These are phyloP conservation scores for Curvularia sp. DNA, from an alignment of 2,329 filamentous ascomycete species.

Conservation along the genomic window DNA sequence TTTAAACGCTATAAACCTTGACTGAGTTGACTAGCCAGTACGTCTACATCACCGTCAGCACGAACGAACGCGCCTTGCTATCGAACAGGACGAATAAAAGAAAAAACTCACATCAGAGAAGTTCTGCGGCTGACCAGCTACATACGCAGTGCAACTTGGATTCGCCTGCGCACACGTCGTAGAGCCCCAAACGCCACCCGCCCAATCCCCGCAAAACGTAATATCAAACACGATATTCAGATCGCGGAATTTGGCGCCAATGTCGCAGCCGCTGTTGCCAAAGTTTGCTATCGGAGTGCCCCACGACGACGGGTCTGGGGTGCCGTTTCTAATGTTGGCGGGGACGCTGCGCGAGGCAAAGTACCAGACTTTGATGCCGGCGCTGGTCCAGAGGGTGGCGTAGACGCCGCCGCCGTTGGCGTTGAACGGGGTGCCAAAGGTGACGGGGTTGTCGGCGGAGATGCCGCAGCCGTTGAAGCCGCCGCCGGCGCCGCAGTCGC, in stretches of 20 bases:
- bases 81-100: rapidly evolving
- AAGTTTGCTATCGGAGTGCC: conserved; percentile 52
- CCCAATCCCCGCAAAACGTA: conserved; percentile 65
- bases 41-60: conserved; percentile 30
- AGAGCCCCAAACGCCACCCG: conserved; percentile 55
- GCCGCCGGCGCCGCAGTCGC: conserved; percentile 49
- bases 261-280: conserved; percentile 43
- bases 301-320: conserved; percentile 54
- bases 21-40: conserved; percentile 53
- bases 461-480: conserved; percentile 48
- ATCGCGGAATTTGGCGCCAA: conserved; percentile 46
- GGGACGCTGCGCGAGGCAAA: conserved; percentile 54
- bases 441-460: conserved; percentile 34
- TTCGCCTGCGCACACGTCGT: conserved; percentile 41
- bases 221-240: conserved; percentile 57
- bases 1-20: conserved; percentile 49
- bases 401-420: conserved; percentile 55
- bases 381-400: conserved; percentile 52
- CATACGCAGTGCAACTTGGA: conserved; percentile 49
- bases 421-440: conserved; percentile 52
- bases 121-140: conserved; percentile 48
- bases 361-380: conserved; percentile 58
- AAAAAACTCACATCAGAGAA: conserved; percentile 44
- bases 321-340: conserved; percentile 50
- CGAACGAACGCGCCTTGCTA: rapidly evolving